Percentiles rank a stretch among this genome's conserved stretches.
These are phyloP conservation scores for Rubia balearica DNA, from an alignment of 305 asterid genomes.

Conservation along the genomic window DNA sequence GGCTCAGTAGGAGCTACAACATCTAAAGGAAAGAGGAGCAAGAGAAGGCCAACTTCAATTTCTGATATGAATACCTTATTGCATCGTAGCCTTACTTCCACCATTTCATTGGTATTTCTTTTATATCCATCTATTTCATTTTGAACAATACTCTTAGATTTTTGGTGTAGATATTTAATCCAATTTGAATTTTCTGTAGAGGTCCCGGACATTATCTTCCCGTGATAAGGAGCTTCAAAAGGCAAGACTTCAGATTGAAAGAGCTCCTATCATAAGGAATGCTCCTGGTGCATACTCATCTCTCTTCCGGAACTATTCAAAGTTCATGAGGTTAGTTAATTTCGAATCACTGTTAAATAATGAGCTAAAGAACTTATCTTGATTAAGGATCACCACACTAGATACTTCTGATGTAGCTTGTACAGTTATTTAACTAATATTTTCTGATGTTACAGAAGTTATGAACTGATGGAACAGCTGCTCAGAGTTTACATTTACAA, in stretches of 20 bases:
- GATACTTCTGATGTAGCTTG: neutral
- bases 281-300: constrained; percentile 35
- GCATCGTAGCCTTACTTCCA: constrained; percentile 22
- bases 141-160: constrained; percentile 5
- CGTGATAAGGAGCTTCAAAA: constrained; percentile 44
- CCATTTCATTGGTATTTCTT: constrained; percentile 33
- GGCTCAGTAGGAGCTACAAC: constrained; percentile 17
- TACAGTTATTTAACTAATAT: neutral
- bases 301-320: constrained; percentile 49
- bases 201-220: constrained; percentile 31
- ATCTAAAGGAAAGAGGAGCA: constrained; percentile 21
- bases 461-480: constrained; percentile 77
- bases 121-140: constrained; percentile 14
- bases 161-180: constrained; percentile 17
- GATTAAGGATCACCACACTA: neutral
- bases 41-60: constrained; percentile 31
- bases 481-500: constrained; percentile 65
- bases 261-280: constrained; percentile 35
- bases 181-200: constrained; percentile 30
- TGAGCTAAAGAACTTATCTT: neutral
- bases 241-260: constrained; percentile 45
- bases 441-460: constrained; percentile 55
- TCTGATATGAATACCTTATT: constrained; percentile 35
- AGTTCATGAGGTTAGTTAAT: constrained; percentile 38
- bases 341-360: neutral